Evolutionary conservation across 495 filamentous ascomycete species (phyloP).

Genomic region (Lasiosphaeris hirsuta): DNA sequence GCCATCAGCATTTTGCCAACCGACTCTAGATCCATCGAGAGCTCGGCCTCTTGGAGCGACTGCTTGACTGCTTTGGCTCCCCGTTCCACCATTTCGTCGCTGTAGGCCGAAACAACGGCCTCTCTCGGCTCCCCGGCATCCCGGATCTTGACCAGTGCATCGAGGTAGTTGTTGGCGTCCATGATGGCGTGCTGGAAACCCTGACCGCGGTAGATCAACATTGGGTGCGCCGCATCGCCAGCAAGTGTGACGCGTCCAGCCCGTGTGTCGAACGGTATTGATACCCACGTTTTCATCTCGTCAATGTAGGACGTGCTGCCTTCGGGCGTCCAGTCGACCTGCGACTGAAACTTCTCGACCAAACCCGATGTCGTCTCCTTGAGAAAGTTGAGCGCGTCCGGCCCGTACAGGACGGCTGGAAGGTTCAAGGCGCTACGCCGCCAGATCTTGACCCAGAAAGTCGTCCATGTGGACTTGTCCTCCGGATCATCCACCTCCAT

Average conservation of each 20-base stretch:
- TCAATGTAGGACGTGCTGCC: slow-evolving; percentile 27
- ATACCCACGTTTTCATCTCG: slow-evolving; percentile 32
- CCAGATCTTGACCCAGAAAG: slow-evolving; percentile 38
- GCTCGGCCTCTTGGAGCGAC: slow-evolving; percentile 18
- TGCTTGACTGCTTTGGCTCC: slow-evolving; percentile 44
- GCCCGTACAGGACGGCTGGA: slow-evolving; percentile 5
- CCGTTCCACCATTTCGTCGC: slow-evolving; percentile 47
- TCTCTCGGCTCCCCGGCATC: slow-evolving; percentile 18
- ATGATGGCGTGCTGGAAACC: slow-evolving; percentile 48
- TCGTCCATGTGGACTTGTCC: slow-evolving; percentile 36
- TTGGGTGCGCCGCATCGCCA: slow-evolving; percentile 59
- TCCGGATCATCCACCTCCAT: slow-evolving; percentile 26
- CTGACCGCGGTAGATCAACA: slow-evolving; percentile 55
- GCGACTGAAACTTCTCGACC: slow-evolving; percentile 39
- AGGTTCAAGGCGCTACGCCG: slow-evolving; percentile 14
- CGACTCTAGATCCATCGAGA: slow-evolving; percentile 17
- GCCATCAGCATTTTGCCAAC: slow-evolving; percentile 22
- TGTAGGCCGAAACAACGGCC: slow-evolving; percentile 37
- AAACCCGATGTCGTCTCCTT: slow-evolving; percentile 36
- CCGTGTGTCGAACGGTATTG: slow-evolving; percentile 45
- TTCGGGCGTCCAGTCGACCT: slow-evolving; percentile 42
- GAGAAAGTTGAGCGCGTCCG: slow-evolving; percentile 34
- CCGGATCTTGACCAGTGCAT: slow-evolving; percentile 28
- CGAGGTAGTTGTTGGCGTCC: slow-evolving; percentile 43
- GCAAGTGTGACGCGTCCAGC: slow-evolving; percentile 51